Evolutionary conservation across 148 eudicot species (phyloP).

Genomic region (Vaccinium macrocarpon): DNA sequence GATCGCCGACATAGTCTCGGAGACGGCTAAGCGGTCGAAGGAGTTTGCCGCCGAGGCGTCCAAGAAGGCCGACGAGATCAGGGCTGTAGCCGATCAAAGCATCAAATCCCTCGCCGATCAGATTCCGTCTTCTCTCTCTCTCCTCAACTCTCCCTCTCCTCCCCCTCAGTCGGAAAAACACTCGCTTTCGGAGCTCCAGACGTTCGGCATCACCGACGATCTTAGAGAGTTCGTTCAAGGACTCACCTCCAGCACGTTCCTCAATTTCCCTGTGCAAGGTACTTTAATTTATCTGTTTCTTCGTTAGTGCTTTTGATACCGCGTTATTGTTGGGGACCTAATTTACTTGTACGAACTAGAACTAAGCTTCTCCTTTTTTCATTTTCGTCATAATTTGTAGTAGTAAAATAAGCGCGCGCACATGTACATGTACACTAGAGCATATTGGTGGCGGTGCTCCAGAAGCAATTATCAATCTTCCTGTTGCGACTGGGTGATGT

Average conservation of each 20-base stretch:
- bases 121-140: slow-evolving; percentile 24
- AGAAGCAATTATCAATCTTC: too few relatives aligned
- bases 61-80: slow-evolving; percentile 46
- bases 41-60: slow-evolving; percentile 59
- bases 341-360: not conserved
- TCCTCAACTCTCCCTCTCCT: slow-evolving; percentile 25
- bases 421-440: too few relatives aligned
- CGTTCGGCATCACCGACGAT: slow-evolving; percentile 52
- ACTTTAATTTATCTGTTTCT: not conserved
- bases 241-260: slow-evolving; percentile 43
- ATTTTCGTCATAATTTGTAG: not conserved
- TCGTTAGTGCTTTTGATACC: not conserved
- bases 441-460: too few relatives aligned
- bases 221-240: slow-evolving; percentile 53
- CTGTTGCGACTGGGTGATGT: not conserved
- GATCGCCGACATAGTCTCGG: slow-evolving; percentile 55
- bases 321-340: not conserved
- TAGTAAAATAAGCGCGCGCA: too few relatives aligned
- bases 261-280: slow-evolving; percentile 61
- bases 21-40: slow-evolving; percentile 50
- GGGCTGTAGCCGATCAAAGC: slow-evolving; percentile 14
- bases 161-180: slow-evolving; percentile 7
- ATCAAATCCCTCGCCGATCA: slow-evolving; percentile 28
- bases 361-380: not conserved
- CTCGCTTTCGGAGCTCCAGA: slow-evolving; percentile 32